Percentiles rank a stretch among this genome's conserved stretches.
Conservation (phyloP, 148 eudicot genomes). For the Silene latifolia region DNA sequence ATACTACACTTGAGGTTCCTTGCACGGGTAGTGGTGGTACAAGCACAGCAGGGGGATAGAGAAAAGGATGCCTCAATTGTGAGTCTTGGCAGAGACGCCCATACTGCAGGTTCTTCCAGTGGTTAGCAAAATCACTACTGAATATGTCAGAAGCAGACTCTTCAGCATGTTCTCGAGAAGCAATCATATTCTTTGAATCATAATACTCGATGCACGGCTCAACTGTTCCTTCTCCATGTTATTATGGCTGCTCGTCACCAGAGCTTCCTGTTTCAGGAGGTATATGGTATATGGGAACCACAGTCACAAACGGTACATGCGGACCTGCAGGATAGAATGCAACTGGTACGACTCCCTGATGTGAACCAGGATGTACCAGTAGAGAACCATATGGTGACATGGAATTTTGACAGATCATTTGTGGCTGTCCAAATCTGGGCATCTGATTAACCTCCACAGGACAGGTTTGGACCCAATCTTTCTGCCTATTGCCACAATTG, state of each 20-base stretch:
- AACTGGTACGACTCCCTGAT: conserved; percentile 35
- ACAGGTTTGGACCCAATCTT: conserved; percentile 29
- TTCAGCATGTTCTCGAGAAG: conserved; percentile 27
- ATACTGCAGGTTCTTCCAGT: conserved; percentile 52
- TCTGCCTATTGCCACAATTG: conserved; percentile 23
- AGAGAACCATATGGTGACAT: conserved; percentile 32
- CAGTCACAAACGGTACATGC: conserved; percentile 41
- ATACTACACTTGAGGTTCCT: conserved; percentile 34
- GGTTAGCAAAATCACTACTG: conserved; percentile 48
- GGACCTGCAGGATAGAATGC: conserved; percentile 49
- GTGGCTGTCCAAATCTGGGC: conserved; percentile 27
- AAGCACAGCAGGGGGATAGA: conserved; percentile 31
- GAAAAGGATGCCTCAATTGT: conserved; percentile 28
- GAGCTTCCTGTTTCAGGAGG: conserved; percentile 29
- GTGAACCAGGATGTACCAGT: conserved; percentile 28
- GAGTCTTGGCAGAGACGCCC: conserved; percentile 49
- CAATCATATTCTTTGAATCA: conserved; percentile 18
- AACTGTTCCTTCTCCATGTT: conserved; percentile 23
- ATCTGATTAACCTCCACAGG: conserved; percentile 20
- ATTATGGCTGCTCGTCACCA: neutral
- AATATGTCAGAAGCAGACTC: conserved; percentile 42
- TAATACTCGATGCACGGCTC: conserved; percentile 7
- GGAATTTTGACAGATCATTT: conserved; percentile 29
- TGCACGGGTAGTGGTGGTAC: conserved; percentile 36
- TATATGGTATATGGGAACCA: conserved; percentile 37